Base-by-base conservation (phyloP, 2,329 filamentous ascomycete species). In the Colletotrichum noveboracense region DNA sequence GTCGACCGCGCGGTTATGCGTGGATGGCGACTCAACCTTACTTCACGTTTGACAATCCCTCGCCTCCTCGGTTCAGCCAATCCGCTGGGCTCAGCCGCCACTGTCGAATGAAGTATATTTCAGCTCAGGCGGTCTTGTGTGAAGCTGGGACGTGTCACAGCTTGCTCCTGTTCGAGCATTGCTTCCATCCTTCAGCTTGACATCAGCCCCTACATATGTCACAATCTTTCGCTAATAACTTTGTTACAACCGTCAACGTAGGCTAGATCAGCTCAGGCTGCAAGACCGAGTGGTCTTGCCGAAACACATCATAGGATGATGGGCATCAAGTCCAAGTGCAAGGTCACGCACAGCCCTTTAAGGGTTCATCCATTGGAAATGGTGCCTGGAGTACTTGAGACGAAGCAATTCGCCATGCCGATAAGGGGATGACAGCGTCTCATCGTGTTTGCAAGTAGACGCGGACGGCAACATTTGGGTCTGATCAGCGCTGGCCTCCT, bases 121-220 rank as follows among this genome's bases (percentile, higher is more conserved):
- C 68, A 64, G 69, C 69, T 72, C 30, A 43, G 62, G 21, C 73
- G 62, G 69, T 28, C 24, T 72, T 48, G 55, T 34, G 69, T 71
- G 69, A 72, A 60, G 36, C 72, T 66, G 26, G 36, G 72, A 66
- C 61, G 38, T 26, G 68, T 71, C 61, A 71, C 61, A 21, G 68
- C 72, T 36, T 12, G 52, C 43, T 30, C 24, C 14, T n/a, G 21
- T 32, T 26, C 61, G 18, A 55, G 43, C 24, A 26, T n/a, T 26
- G 24, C 38, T 61, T 36, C 38, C 21, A 21, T 24, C 56, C 36
- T 26, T 64, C 38, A 72, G 38, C 16, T 48, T 21, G 24, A 32
- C 55, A 62, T 18, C 24, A 34, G 56, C 36, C 28, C 26, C 10
- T 21, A 34, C 55, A 67, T 2, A 43, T 69, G 64, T 75, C 58